These are phyloP conservation scores for Populus trichocarpa DNA, from an alignment of 441 rosid species.

Conservation along the genomic window DNA sequence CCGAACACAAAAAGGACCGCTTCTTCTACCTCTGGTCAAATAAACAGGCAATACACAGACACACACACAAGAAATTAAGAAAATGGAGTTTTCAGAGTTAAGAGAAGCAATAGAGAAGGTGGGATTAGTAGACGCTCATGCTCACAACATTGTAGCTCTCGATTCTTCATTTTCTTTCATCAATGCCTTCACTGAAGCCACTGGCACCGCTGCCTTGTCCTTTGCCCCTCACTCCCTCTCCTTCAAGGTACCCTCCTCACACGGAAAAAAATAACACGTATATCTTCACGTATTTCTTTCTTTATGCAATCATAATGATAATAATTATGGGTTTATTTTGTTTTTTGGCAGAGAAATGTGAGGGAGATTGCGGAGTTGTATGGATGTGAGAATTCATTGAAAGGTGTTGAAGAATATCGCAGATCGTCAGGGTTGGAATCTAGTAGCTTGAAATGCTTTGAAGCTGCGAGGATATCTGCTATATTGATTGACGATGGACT, in stretches of 20 bases:
- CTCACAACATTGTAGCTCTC: constrained; percentile 77
- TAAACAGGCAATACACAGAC: background rate
- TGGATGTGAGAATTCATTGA: constrained; percentile 59
- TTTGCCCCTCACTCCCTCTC: constrained; percentile 66
- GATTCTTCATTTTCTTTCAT: constrained; percentile 73
- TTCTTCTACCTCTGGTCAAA: no score
- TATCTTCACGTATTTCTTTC: background rate
- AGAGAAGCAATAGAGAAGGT: constrained; percentile 52
- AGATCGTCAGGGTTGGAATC: constrained; percentile 48
- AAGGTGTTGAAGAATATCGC: constrained; percentile 69
- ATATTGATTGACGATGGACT: constrained; percentile 87
- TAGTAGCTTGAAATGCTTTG: constrained; percentile 56
- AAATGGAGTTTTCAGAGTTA: constrained; percentile 50
- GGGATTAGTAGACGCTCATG: constrained; percentile 74
- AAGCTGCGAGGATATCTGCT: constrained; percentile 69
- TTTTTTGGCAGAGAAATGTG: constrained; percentile 62
- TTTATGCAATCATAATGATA: background rate
- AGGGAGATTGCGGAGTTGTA: constrained; percentile 72
- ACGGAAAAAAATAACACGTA: background rate
- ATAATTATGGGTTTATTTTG: background rate
- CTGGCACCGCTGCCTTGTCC: constrained; percentile 59
- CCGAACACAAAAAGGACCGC: background rate
- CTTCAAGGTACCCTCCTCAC: constrained; percentile 51
- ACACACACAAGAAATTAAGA: background rate
- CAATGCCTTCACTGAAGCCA: constrained; percentile 67